Evolutionary conservation across 1,284 basidiomycete species (phyloP), one percentile per base, ranked within the genome.

Genomic region (Apiotrichum siamense): DNA sequence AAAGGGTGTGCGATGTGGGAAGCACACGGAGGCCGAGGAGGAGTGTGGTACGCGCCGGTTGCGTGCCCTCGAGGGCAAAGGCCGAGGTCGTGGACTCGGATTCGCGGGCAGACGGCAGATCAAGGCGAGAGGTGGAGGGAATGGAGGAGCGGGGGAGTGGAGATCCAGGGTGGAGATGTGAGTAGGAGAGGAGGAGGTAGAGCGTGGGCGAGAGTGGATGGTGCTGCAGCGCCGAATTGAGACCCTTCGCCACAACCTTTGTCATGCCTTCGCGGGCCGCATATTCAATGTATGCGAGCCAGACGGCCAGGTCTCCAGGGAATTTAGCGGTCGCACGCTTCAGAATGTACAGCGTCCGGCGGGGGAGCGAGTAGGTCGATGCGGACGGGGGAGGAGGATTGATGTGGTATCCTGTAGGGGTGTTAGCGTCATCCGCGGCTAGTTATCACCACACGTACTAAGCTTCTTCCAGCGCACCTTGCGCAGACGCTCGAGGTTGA

Each of bases 311-410:
- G 65, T 96, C 91, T 17, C 81, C 81, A 65, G 90, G 90, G 80
- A 96, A 94, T 67, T 86, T 87, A 69, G 82, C 84, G 17, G 93
- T 79, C 3, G 88, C 88, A 23, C 92, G 83, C 72, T 96, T 90
- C 61, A 92, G 90, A 60, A 96, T 90, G 63, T 88, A 84, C 67
- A 90, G 85, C 63, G 90, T 87, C 58, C 90, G 76, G 51, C 84
- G 80, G 25, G 88, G 84, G 45, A 92, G 79, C 7, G 87, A 86
- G 65, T 85, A 89, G 67, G 87, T 86, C 9, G 88, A 90, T 43
- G 90, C 76, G 2, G 85, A 84, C 1, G 81, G 78, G 35, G 80
- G 81, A 24, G 75, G 70, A 0, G 62, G 62, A 48, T 69, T 68
- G 29, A 67, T 61, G 50, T 73, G 64, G 54, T 72, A 68, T n/a